Evolutionary conservation across 345 rosid genomes (phyloP), one percentile per base, ranked within the genome.

Genomic region (Xanthoceras sorbifolium): DNA sequence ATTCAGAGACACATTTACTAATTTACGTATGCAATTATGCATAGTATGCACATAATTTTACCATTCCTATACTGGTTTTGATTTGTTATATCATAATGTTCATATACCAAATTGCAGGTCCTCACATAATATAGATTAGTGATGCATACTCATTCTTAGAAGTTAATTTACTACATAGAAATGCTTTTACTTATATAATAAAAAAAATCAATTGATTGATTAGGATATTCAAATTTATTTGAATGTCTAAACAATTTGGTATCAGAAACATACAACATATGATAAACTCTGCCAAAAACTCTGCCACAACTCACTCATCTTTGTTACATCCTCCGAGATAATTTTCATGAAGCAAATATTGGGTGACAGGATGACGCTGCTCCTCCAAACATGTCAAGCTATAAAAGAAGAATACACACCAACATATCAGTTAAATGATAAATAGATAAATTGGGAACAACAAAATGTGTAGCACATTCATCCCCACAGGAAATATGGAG

Each of bases 231-330:
- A 25, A 72, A 22, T 57, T 20, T 11, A 36, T 23, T 44, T 46
- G 29, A 40, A 46, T 74, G 65, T 61, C 12, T 44, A 42, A 72
- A 60, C 48, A 63, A 55, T 74, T 57, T 17, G 54, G 78, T 64
- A 72, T 64, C 23, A 67, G 78, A 52, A 75, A 82, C 83, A 79
- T 79, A 86, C 84, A 75, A 69, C 46, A 73, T 81, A 77, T 28
- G 70, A 69, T 73, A 69, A 50, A 48, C 73, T 76, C 63, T 34
- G 77, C 69, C 71, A 67, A 73, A 48, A 10, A 73, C 69, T 61
- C 72, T 20, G 79, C 81, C n/a, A 64, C n/a, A 71, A 78, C 61
- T 54, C 74, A 42, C 61, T 67, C 64, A 57, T 60, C 73, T 67
- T 40, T 42, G 18, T 42, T 29, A 32, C 31, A 54, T 29, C n/a